Evolutionary conservation across 768 basidiomycete species (phyloP).

Genomic region (Naganishia friedmannii): DNA sequence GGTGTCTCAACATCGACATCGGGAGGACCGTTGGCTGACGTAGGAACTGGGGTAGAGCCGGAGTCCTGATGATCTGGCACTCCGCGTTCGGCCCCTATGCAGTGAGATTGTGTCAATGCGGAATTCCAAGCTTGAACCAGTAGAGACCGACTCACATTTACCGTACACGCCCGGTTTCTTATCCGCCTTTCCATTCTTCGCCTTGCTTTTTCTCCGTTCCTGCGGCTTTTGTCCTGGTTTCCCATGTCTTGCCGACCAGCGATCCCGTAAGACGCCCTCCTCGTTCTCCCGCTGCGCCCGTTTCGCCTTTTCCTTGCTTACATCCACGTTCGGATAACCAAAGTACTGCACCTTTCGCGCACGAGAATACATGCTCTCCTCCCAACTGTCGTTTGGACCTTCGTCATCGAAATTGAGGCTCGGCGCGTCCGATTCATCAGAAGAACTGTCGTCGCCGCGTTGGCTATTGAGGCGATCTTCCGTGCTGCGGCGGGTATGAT

Average conservation of each 20-base stretch:
- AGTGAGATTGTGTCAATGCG: not conserved
- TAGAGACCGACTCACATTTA: slow-evolving; percentile 25
- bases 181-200: slow-evolving; percentile 53
- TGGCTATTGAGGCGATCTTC: slow-evolving; percentile 27
- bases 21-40: slow-evolving; percentile 10
- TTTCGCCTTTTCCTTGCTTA: slow-evolving; percentile 71
- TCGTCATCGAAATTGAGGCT: slow-evolving; percentile 65
- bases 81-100: slow-evolving; percentile 18
- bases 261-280: slow-evolving; percentile 73
- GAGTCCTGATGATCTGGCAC: not conserved
- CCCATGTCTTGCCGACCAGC: slow-evolving; percentile 66
- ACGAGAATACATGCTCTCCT: slow-evolving; percentile 70
- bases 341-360: slow-evolving; percentile 81
- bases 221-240: slow-evolving; percentile 22
- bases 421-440: slow-evolving; percentile 44
- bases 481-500: slow-evolving; percentile 49
- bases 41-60: not conserved
- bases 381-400: slow-evolving; percentile 60
- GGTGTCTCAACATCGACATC: slow-evolving; percentile 13
- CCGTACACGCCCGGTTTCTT: slow-evolving; percentile 30
- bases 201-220: slow-evolving; percentile 57
- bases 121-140: not conserved
- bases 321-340: slow-evolving; percentile 83
- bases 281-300: slow-evolving; percentile 75
- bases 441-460: slow-evolving; percentile 51